These are phyloP conservation scores for Alectoria sarmentosa DNA, from an alignment of 495 filamentous ascomycete genomes.

Conservation along the genomic window DNA sequence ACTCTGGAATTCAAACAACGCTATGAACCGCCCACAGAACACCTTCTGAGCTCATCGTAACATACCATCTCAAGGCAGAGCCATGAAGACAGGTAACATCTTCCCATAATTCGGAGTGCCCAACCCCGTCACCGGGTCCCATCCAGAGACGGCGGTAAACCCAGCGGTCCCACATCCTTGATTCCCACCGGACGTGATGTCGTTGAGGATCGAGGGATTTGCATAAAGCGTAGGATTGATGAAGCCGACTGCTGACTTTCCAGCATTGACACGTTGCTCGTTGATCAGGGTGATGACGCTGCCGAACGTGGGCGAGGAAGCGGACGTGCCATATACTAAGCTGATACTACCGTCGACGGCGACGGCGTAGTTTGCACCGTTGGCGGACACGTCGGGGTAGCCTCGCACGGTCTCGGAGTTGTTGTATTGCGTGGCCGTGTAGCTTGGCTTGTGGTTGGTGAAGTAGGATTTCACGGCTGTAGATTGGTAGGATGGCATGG, in stretches of 20 bases:
- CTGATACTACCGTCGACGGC: slow-evolving; percentile 36
- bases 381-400: slow-evolving; percentile 58
- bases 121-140: slow-evolving; percentile 26
- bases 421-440: slow-evolving; percentile 43
- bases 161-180: slow-evolving; percentile 41
- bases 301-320: slow-evolving; percentile 51
- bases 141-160: neutral
- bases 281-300: slow-evolving; percentile 55
- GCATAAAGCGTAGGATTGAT: slow-evolving; percentile 56
- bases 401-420: slow-evolving; percentile 55
- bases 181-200: slow-evolving; percentile 55
- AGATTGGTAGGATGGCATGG: slow-evolving; percentile 50
- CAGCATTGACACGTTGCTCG: slow-evolving; percentile 49
- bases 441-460: slow-evolving; percentile 37
- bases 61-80: neutral
- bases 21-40: too few species aligned
- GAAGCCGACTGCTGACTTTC: slow-evolving; percentile 52
- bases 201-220: slow-evolving; percentile 53
- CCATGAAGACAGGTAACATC: slow-evolving; percentile 19
- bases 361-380: slow-evolving; percentile 49
- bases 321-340: slow-evolving; percentile 48
- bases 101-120: slow-evolving; percentile 33
- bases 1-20: too few species aligned
- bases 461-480: slow-evolving; percentile 46
- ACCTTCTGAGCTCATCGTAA: neutral